These are phyloP conservation scores for Prinsepia uniflora DNA, from an alignment of 306 rosid species.

Conservation along the genomic window DNA sequence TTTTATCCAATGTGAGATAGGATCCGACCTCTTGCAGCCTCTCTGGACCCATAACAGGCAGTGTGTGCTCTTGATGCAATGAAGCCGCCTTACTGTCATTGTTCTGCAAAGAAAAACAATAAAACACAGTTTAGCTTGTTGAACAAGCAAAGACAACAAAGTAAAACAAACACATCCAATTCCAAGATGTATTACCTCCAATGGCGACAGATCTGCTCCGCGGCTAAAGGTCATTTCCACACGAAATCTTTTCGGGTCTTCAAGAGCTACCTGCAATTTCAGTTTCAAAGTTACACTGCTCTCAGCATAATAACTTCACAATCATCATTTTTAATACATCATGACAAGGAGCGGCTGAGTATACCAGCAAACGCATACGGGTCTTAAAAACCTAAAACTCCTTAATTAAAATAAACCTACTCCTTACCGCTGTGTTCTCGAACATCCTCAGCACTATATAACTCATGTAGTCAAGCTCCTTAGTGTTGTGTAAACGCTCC, in stretches of 20 bases:
- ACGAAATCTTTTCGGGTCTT: slow-evolving; percentile 82
- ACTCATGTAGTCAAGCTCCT: slow-evolving; percentile 98
- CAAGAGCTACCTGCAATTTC: slow-evolving; percentile 70
- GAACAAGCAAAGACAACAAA: slow-evolving; percentile 5
- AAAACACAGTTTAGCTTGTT: slow-evolving; percentile 10
- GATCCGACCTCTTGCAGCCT: slow-evolving; percentile 86
- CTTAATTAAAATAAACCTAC: neutral
- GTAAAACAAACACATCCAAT: neutral
- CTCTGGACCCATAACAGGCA: slow-evolving; percentile 94
- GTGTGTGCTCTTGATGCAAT: slow-evolving; percentile 88
- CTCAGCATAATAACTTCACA: slow-evolving; percentile 18
- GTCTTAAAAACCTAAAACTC: neutral
- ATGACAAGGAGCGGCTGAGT: neutral
- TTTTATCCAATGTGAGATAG: slow-evolving; percentile 72
- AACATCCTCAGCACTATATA: slow-evolving; percentile 88
- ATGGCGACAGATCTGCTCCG: slow-evolving; percentile 90
- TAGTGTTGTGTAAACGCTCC: slow-evolving; percentile 67
- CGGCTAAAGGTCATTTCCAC: slow-evolving; percentile 89
- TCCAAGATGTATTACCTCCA: slow-evolving; percentile 61
- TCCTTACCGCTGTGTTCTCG: slow-evolving; percentile 80
- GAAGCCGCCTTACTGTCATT: slow-evolving; percentile 59
- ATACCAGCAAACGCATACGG: neutral
- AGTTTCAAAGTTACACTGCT: slow-evolving; percentile 18
- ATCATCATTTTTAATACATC: neutral
- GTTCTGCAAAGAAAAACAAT: slow-evolving; percentile 45